phyloP scores from a whole-genome alignment of 139 green algal species.

The Haematococcus lacustris region DNA sequence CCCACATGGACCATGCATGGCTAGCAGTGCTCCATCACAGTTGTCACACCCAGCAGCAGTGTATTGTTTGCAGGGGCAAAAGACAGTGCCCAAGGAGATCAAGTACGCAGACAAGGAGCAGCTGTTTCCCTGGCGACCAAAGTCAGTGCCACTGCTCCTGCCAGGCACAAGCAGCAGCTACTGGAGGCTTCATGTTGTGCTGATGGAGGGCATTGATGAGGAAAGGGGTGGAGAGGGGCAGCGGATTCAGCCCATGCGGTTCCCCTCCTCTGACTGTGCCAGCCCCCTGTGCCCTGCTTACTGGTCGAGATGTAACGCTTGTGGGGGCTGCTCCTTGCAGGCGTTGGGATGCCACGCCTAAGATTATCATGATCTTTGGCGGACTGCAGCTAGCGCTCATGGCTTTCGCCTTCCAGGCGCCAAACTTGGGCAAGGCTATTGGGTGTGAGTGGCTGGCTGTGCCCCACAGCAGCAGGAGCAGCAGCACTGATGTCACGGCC shows the following conservation, averaged over 20 bases:
- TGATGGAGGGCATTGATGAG: no score
- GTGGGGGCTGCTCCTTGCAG: no score
- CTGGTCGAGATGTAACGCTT: no score
- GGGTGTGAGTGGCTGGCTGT: constrained; percentile 16
- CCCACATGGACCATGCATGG: not conserved
- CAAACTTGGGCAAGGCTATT: constrained; percentile 30
- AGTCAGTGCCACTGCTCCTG: no score
- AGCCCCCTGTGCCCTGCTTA: no score
- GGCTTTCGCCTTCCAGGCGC: constrained; percentile 44
- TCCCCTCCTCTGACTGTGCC: no score
- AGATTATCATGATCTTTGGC: constrained; percentile 45
- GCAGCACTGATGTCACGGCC: no score
- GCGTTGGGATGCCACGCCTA: constrained; percentile 54
- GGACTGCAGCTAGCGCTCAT: constrained; percentile 40
- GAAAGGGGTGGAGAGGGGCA: no score
- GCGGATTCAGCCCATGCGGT: no score
- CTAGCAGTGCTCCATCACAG: not conserved
- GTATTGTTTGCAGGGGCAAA: constrained; percentile 11
- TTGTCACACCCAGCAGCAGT: not conserved
- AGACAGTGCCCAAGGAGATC: constrained; percentile 26
- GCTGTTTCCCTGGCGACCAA: constrained; percentile 52
- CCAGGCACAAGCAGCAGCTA: no score
- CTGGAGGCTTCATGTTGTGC: no score
- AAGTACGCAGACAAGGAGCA: constrained; percentile 45
- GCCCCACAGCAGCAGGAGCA: no score